Conservation (phyloP, 371 early-diverging fungal species). For the Aphelidium insulamus region DNA sequence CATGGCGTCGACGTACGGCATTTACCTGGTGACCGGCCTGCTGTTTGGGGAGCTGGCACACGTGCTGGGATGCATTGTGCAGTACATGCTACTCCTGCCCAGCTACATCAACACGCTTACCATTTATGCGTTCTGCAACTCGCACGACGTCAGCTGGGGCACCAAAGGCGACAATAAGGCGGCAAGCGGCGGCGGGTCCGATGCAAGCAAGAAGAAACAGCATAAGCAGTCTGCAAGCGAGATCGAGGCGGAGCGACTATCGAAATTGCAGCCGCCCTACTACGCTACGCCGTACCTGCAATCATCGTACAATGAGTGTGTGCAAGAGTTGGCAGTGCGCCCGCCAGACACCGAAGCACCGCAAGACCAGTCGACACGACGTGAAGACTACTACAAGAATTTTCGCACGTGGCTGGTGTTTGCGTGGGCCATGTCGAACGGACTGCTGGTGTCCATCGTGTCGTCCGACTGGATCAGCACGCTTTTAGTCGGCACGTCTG, state of each 20-base stretch:
- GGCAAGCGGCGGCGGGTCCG: background rate
- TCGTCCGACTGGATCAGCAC: slow-evolving; percentile 13
- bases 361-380: slow-evolving; percentile 17
- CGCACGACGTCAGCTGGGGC: slow-evolving; percentile 27
- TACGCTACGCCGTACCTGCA: no score
- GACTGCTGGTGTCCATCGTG: slow-evolving; percentile 33
- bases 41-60: slow-evolving; percentile 38
- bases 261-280: no score
- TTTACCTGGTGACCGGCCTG: slow-evolving; percentile 32
- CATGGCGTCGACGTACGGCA: slow-evolving; percentile 30
- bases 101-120: slow-evolving; percentile 34
- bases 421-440: slow-evolving; percentile 63
- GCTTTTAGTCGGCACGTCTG: no score
- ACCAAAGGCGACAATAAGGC: slow-evolving; percentile 5
- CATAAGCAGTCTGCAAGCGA: no score
- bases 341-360: no score
- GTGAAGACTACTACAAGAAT: slow-evolving; percentile 61
- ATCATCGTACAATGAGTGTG: no score
- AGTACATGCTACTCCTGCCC: slow-evolving; percentile 33
- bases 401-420: slow-evolving; percentile 64
- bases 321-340: no score
- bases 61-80: slow-evolving; percentile 35
- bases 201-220: slow-evolving; percentile 6
- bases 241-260: no score
- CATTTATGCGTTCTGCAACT: slow-evolving; percentile 44